Percentiles rank a stretch among this genome's conserved stretches.
These are phyloP conservation scores for Krasilnikovozyma curviuscula DNA, from an alignment of 768 basidiomycete genomes.

Conservation along the genomic window DNA sequence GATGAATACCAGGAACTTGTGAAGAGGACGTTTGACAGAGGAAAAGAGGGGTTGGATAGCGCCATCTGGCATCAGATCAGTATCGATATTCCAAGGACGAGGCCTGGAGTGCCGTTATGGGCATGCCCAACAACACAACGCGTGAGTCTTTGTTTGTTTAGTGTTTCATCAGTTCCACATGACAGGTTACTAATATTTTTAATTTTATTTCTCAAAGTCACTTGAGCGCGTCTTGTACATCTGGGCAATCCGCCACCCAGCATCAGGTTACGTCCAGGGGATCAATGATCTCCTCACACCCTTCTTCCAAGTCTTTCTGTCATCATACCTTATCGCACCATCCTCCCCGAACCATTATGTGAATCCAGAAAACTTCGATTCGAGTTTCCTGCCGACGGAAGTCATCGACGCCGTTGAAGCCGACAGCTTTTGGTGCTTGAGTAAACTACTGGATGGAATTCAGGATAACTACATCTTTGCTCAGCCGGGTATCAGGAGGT, in stretches of 20 bases:
- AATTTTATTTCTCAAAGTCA: slow-evolving; percentile 37
- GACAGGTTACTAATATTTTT: not conserved
- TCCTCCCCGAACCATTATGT: slow-evolving; percentile 29
- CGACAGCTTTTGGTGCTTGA: slow-evolving; percentile 96
- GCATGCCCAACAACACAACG: slow-evolving; percentile 75
- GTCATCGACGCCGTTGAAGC: slow-evolving; percentile 78
- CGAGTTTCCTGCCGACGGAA: slow-evolving; percentile 45
- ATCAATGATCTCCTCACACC: slow-evolving; percentile 97
- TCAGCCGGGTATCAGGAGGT: slow-evolving; percentile 88
- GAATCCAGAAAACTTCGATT: slow-evolving; percentile 77
- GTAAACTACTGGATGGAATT: slow-evolving; percentile 83
- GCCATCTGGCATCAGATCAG: slow-evolving; percentile 96
- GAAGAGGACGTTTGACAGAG: slow-evolving; percentile 69
- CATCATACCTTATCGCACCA: slow-evolving; percentile 39
- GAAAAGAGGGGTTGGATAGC: slow-evolving; percentile 56
- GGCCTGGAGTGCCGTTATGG: slow-evolving; percentile 82
- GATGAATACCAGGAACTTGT: slow-evolving; percentile 81
- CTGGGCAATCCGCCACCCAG: slow-evolving; percentile 97
- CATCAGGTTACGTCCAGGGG: slow-evolving; percentile 95
- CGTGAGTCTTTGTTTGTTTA: slow-evolving; percentile 32
- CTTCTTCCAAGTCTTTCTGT: slow-evolving; percentile 93
- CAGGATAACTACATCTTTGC: slow-evolving; percentile 96
- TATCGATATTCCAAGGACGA: slow-evolving; percentile 88
- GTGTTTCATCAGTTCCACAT: not conserved
- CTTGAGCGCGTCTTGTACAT: slow-evolving; percentile 91